These are phyloP conservation scores for Colletotrichum abscissum DNA, from an alignment of 2,329 filamentous ascomycete species.

Conservation along the genomic window DNA sequence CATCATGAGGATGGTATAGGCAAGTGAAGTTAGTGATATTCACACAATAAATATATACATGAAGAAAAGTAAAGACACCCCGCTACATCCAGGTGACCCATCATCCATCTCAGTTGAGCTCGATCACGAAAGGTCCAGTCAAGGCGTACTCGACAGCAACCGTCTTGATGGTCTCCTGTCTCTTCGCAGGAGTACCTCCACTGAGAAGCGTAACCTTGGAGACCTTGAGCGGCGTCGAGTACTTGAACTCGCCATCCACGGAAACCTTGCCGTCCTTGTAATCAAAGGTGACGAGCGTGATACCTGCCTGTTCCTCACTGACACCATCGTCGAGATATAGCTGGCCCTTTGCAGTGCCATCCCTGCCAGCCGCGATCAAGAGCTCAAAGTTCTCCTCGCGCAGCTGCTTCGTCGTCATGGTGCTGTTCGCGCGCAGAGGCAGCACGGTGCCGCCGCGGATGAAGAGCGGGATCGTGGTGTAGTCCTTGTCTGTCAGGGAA, in stretches of 20 bases:
- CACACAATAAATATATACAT: not conserved
- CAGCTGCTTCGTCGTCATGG: conserved; percentile 73
- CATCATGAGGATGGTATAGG: not conserved
- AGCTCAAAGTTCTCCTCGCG: conserved; percentile 76
- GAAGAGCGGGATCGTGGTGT: conserved; percentile 72
- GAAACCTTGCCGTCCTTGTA: conserved; percentile 66
- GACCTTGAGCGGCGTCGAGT: conserved; percentile 55
- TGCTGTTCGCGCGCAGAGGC: conserved; percentile 65
- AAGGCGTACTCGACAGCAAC: conserved; percentile 39
- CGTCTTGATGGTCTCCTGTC: conserved; percentile 30
- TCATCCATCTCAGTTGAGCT: conserved; percentile 1
- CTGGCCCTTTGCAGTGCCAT: conserved; percentile 73
- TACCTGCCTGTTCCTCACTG: conserved; percentile 67
- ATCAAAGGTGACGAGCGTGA: conserved; percentile 68
- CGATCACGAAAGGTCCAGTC: conserved; percentile 34
- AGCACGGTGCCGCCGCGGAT: conserved; percentile 74
- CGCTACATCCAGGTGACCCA: not conserved
- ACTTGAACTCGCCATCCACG: conserved; percentile 65
- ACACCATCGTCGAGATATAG: conserved; percentile 84
- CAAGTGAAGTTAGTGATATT: not conserved
- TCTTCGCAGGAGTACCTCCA: conserved; percentile 22
- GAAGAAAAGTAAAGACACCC: not conserved
- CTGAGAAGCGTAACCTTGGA: conserved; percentile 61
- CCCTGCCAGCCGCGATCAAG: conserved; percentile 71
- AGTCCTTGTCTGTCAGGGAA: conserved; percentile 46